Conservation (phyloP, 2,329 filamentous ascomycete species). For the Mycogone perniciosa region DNA sequence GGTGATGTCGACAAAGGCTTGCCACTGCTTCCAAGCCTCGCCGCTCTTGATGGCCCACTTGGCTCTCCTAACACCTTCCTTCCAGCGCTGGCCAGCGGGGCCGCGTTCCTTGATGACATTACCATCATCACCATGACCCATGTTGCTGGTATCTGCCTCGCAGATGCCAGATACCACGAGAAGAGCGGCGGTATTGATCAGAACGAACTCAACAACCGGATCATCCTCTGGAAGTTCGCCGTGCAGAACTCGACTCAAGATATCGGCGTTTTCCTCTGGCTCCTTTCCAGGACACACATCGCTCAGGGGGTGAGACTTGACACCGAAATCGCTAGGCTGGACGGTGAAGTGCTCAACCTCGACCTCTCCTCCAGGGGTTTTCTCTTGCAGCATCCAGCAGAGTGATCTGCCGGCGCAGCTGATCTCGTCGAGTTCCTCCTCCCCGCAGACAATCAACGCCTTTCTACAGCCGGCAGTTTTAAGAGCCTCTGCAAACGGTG, state of each 20-base stretch:
- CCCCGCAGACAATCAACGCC: conserved; percentile 85
- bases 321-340: conserved; percentile 78
- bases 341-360: conserved; percentile 71
- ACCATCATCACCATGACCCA: conserved; percentile 76
- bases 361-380: conserved; percentile 35
- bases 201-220: conserved; percentile 85
- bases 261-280: conserved; percentile 79
- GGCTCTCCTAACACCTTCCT: conserved; percentile 83
- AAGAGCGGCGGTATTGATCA: conserved; percentile 87
- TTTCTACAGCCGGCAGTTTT: conserved; percentile 70
- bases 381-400: conserved; percentile 73
- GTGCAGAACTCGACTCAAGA: conserved; percentile 68
- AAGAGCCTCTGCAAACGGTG: conserved; percentile 82
- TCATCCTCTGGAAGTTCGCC: conserved; percentile 69
- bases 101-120: conserved; percentile 75
- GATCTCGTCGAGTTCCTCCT: conserved; percentile 92
- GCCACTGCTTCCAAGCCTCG: conserved; percentile 76
- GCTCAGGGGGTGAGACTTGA: conserved; percentile 64
- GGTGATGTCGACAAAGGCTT: conserved; percentile 75
- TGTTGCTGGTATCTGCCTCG: conserved; percentile 71
- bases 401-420: conserved; percentile 83
- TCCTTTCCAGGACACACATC: conserved; percentile 80
- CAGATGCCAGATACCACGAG: conserved; percentile 82
- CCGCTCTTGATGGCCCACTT: conserved; percentile 85
- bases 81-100: conserved; percentile 85